Evolutionary conservation across 1,284 basidiomycete genomes (phyloP).

Genomic region (Pseudozyma flocculosa): DNA sequence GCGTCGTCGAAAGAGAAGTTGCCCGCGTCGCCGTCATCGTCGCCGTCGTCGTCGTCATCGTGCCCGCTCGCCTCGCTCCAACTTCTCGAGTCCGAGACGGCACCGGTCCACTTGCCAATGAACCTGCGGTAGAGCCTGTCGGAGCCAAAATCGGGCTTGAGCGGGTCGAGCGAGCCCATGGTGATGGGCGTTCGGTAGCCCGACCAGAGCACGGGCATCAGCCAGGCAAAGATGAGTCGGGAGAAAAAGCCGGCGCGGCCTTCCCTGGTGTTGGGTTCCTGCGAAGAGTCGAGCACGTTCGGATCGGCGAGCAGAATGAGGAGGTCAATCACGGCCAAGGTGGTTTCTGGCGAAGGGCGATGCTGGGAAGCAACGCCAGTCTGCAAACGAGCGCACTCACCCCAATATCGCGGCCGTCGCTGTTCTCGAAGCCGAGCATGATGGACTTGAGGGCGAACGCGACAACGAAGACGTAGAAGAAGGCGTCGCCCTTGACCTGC

Average conservation of each 20-base stretch:
- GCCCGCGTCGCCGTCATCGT: too few species aligned
- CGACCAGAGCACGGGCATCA: slow-evolving; percentile 27
- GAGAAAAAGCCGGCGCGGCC: slow-evolving; percentile 39
- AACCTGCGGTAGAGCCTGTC: slow-evolving; percentile 14
- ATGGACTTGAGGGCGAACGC: slow-evolving; percentile 21
- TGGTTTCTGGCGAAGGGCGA: too few species aligned
- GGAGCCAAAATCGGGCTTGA: slow-evolving; percentile 27
- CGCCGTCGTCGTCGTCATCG: too few species aligned
- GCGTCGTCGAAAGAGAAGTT: slow-evolving; percentile 2
- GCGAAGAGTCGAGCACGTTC: not conserved
- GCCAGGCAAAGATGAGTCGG: slow-evolving; percentile 39
- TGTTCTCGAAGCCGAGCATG: slow-evolving; percentile 37
- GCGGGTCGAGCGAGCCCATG: slow-evolving; percentile 28
- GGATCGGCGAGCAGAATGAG: too few species aligned
- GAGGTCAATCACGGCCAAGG: too few species aligned
- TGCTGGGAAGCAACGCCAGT: too few species aligned
- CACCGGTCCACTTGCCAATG: slow-evolving; percentile 19
- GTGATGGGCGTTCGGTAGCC: slow-evolving; percentile 28
- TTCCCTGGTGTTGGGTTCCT: slow-evolving; percentile 14
- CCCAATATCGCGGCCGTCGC: slow-evolving; percentile 11
- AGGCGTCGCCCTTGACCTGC: slow-evolving; percentile 12
- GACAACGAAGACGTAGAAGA: slow-evolving; percentile 26
- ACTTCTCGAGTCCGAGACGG: too few species aligned
- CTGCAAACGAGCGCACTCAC: too few species aligned
- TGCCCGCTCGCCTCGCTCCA: not conserved